A percentile compares a stretch with the other conserved stretches of the same genome.
Evolutionary conservation across 2,329 filamentous ascomycete species (phyloP).

Genomic region (Colletotrichum sp.): DNA sequence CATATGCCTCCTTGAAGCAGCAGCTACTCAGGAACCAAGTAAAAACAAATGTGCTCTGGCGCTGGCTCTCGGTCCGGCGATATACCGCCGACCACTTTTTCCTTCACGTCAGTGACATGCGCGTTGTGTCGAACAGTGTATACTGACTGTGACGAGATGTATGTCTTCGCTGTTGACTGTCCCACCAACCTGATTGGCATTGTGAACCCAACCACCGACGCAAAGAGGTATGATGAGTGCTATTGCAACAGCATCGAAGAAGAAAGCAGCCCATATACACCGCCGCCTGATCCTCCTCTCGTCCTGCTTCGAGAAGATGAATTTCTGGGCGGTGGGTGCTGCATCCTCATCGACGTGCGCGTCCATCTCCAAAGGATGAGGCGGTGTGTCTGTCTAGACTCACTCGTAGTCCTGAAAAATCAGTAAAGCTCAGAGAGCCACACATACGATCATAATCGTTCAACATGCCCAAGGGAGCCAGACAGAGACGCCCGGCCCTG

Average conservation of each 20-base stretch:
- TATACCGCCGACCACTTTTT: conserved; percentile 1
- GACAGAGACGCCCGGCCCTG: neutral
- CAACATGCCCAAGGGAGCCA: neutral
- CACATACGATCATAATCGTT: neutral
- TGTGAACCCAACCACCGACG: neutral
- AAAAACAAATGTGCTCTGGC: neutral
- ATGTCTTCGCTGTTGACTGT: neutral
- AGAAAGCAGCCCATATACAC: neutral
- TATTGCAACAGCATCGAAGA: neutral
- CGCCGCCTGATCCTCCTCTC: neutral
- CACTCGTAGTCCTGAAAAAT: neutral
- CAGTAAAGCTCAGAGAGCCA: neutral
- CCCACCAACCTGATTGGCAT: neutral
- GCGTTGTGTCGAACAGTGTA: neutral
- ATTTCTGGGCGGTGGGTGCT: neutral
- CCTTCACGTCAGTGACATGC: neutral
- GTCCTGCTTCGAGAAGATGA: neutral
- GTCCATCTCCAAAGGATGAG: neutral
- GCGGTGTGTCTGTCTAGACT: neutral
- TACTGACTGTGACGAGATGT: conserved; percentile 6
- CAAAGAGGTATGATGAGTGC: neutral
- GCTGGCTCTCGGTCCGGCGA: neutral
- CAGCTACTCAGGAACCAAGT: conserved; percentile 6
- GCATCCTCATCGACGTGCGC: neutral
- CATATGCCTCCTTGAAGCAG: neutral